Conservation (phyloP, 208 protist genomes). For the Trypanosoma lewisi region DNA sequence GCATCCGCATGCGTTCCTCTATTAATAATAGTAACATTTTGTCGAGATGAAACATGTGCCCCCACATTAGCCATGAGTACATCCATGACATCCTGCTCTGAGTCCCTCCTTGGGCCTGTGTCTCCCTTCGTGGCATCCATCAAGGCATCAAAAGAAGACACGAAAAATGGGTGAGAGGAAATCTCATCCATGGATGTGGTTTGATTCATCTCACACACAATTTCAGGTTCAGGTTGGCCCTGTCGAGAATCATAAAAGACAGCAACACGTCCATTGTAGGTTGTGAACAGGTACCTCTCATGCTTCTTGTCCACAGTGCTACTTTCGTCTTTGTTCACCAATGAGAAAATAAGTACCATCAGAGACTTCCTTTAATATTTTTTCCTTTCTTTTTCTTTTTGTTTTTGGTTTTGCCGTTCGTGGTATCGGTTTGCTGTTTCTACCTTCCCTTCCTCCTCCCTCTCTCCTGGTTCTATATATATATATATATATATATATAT, state of each 20-base stretch:
- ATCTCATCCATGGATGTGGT: conserved; percentile 8
- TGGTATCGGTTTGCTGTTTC: too few relatives aligned
- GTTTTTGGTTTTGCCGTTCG: background rate
- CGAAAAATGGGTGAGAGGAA: conserved; percentile 47
- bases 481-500: too few relatives aligned
- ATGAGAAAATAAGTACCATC: conserved; percentile 31
- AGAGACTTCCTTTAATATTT: background rate
- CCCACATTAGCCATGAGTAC: conserved; percentile 59
- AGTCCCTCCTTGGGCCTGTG: background rate
- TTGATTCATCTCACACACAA: conserved; percentile 8
- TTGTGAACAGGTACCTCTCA: conserved; percentile 17
- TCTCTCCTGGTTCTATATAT: too few relatives aligned
- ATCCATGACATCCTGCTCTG: conserved; percentile 31
- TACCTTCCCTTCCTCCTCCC: too few relatives aligned
- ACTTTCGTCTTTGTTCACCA: conserved; percentile 2
- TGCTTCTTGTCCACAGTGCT: conserved; percentile 12
- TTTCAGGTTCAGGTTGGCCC: conserved; percentile 9
- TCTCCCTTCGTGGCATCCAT: conserved; percentile 41
- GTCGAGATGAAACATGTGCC: conserved; percentile 53
- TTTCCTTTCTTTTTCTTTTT: background rate
- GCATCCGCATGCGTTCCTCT: conserved; percentile 54
- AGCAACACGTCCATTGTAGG: conserved; percentile 11
- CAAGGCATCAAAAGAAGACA: conserved; percentile 64
- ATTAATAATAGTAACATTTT: conserved; percentile 85
- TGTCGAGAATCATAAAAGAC: conserved; percentile 28